Percentiles rank a stretch among this genome's conserved stretches.
Conservation (phyloP, 345 rosid genomes). For the Populus euphratica region DNA sequence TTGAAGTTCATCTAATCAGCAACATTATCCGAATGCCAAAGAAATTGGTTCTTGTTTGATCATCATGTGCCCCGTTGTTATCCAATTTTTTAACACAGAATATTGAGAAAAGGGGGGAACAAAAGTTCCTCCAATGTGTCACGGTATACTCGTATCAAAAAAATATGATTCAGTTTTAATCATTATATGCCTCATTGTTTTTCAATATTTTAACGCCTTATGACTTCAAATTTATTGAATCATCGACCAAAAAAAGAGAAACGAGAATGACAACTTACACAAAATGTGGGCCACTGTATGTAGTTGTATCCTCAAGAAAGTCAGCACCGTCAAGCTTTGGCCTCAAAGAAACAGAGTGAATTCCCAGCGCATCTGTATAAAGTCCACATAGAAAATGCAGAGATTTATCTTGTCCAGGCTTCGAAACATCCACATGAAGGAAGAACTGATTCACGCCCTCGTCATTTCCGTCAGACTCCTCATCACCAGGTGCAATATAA, state of each 20-base stretch:
- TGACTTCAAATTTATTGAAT: neutral
- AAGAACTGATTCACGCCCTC: slow-evolving; percentile 77
- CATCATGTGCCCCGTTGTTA: neutral
- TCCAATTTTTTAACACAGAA: neutral
- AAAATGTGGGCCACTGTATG: slow-evolving; percentile 71
- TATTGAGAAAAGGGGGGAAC: neutral
- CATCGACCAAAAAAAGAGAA: neutral
- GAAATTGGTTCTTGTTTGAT: neutral
- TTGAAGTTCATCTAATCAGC: neutral
- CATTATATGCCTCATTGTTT: neutral
- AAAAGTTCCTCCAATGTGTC: neutral
- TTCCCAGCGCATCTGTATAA: slow-evolving; percentile 89
- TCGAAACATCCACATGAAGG: slow-evolving; percentile 74
- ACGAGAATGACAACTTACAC: slow-evolving; percentile 45
- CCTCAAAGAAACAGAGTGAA: slow-evolving; percentile 81
- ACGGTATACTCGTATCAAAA: neutral
- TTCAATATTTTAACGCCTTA: neutral
- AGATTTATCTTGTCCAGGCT: slow-evolving; percentile 62
- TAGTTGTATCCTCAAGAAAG: slow-evolving; percentile 37
- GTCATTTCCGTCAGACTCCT: slow-evolving; percentile 46
- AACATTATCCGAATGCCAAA: neutral
- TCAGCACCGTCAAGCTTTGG: slow-evolving; percentile 47
- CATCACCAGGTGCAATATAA: slow-evolving; percentile 40
- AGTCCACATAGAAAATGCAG: slow-evolving; percentile 81
- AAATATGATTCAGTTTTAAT: neutral